Evolutionary conservation across 1,284 basidiomycete species (phyloP), one percentile per base, ranked within the genome.

Genomic region (Melampsora larici-populina): DNA sequence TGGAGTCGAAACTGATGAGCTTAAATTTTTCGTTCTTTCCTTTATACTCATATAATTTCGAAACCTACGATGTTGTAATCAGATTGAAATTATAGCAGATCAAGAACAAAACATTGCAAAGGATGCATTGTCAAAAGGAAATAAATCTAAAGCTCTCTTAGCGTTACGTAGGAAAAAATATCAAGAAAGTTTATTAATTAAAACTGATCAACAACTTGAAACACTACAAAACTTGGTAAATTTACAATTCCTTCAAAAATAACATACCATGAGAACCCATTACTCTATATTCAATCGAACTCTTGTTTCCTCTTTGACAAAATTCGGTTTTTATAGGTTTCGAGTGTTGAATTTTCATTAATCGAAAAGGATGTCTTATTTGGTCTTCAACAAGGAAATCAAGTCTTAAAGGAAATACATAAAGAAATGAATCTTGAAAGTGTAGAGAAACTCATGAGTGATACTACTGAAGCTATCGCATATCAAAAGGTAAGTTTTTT

Each of bases 301-400:
- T 36, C 3, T 36, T 9, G 3, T 36, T 36, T 3, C 9, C 9
- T 36, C 36, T 36, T 36, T 3, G 36, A 36, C 3, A 36, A 4
- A 9, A 36, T 46, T 17, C 29, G 0, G 7, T 49, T 11, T 65
- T 29, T 78, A 40, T 66, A 82, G 82, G 81, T 83, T 0, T 92
- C 92, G 9, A 92, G 91, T 0, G 97, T 99, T 82, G 96, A 99
- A 84, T 98, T 97, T 86, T 93, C 96, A 0, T 87, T 96, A 78
- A 90, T 99, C 62, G 92, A 99, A 84, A 90, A 93, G 62, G 93
- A 94, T 4, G 92, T 99, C 21, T 83, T 98, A 66, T 92, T 94
- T 84, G 96, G 96, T 9, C 85, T 99, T 60, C 89, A 93, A 84
- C 93, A 96, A 85, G 96, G 96, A 1, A 97, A 92, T 80, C 90